Evolutionary conservation across 345 rosid species (phyloP), one percentile per base, ranked within the genome.

Genomic region (Citrus medica): DNA sequence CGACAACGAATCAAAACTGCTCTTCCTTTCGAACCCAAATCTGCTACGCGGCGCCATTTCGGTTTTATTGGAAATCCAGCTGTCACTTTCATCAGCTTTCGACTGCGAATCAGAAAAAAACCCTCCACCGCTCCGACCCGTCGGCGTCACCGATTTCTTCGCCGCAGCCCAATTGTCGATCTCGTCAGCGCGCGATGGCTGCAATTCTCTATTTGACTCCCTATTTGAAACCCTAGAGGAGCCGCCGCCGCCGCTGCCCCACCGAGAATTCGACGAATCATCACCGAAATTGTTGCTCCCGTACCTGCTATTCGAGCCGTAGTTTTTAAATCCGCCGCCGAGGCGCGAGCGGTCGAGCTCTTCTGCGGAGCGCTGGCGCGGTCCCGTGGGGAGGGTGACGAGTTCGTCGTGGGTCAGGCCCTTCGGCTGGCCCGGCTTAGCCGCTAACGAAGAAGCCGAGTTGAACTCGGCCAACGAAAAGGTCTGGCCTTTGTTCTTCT

Each of bases 161-260:
- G 75, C 70, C 12, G 91, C 91, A 0, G 90, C 92, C 99, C 99
- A 94, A 79, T 97, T 92, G 78, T 93, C 98, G 51, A 75, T 87
- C 94, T 93, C 99, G 53, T 97, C 98, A 0, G 99, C 97, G 53
- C 98, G 90, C 0, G 99, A 96, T 0, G 91, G 88, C 65, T 83
- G 86, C 0, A 79, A 75, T 74, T 92, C 97, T 76, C 92, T 83
- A 21, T 42, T 66, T 42, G 86, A 74, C 4, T 87, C 94, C 83
- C 88, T 82, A 24, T 56, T 73, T 1, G 89, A 84, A 82, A 63
- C 89, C 91, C 93, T 87, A 80, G 93, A 83, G 3, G 90, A 82
- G 48, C 93, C 58, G 21, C 22, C 58, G 55, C 55, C 55, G 21
- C 56, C 56, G 56, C 56, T 51, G 56, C 58, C 91, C 93, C 93